Conservation (phyloP, 2,329 filamentous ascomycete genomes). For the Lojkania enalia region DNA sequence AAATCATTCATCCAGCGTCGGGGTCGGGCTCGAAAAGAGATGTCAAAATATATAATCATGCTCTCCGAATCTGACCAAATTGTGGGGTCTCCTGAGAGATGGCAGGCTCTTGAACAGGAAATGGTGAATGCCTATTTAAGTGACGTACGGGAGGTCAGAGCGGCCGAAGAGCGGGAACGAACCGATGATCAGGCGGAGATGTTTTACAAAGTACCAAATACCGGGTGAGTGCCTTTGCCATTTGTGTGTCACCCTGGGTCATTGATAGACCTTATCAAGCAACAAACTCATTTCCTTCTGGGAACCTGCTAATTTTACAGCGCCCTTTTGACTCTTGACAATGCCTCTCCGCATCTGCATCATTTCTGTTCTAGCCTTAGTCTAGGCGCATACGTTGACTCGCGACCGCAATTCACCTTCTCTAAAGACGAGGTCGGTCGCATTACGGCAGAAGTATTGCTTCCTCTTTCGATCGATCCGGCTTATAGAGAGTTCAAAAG, state of each 20-base stretch:
- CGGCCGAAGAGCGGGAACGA: constrained; percentile 49
- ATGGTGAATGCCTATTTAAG: constrained; percentile 74
- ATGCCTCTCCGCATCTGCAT: constrained; percentile 73
- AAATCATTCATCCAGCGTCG: constrained; percentile 68
- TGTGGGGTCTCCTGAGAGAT: constrained; percentile 52
- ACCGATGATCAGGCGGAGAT: constrained; percentile 53
- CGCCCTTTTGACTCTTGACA: constrained; percentile 71
- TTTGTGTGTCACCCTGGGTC: too few relatives aligned
- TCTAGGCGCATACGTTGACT: constrained; percentile 62
- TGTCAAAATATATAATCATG: constrained; percentile 61
- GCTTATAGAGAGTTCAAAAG: constrained; percentile 60
- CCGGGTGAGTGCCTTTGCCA: constrained; percentile 28
- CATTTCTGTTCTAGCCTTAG: constrained; percentile 76
- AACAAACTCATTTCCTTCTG: too few relatives aligned
- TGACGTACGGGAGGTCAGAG: constrained; percentile 57
- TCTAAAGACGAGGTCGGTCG: constrained; percentile 39
- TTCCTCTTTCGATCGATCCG: constrained; percentile 72
- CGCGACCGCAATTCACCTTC: constrained; percentile 68
- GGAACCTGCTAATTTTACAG: constrained; percentile 43
- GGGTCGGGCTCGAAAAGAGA: constrained; percentile 62
- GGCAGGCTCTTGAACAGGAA: constrained; percentile 68
- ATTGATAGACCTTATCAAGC: too few relatives aligned
- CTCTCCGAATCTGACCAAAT: constrained; percentile 37
- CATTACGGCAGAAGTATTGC: constrained; percentile 63
- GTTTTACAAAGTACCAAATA: constrained; percentile 25